phyloP scores from a whole-genome alignment of 371 early-diverging fungal genomes.

The Mucor irregularis region DNA sequence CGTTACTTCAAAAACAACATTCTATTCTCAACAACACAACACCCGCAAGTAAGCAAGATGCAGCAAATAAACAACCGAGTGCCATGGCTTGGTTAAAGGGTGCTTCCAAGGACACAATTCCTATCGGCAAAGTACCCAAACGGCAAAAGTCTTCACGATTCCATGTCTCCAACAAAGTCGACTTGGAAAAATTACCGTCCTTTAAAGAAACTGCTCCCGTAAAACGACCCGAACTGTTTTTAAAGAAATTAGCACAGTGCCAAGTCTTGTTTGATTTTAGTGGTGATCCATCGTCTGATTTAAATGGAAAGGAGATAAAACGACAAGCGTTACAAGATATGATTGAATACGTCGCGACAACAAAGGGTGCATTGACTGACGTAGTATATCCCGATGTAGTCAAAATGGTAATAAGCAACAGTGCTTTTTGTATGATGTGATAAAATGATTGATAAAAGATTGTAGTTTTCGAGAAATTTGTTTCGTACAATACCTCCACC shows the following conservation, averaged over 20 bases:
- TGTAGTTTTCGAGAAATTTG: constrained; percentile 85
- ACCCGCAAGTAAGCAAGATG: neutral
- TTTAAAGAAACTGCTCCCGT: constrained; percentile 72
- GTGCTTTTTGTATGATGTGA: neutral
- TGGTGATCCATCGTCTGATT: constrained; percentile 78
- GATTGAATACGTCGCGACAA: constrained; percentile 87
- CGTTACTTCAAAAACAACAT: constrained; percentile 4
- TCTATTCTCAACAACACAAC: neutral
- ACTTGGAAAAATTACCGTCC: constrained; percentile 72
- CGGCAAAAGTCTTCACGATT: constrained; percentile 86
- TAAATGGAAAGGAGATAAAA: constrained; percentile 94
- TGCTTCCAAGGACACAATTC: constrained; percentile 77
- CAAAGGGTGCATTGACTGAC: constrained; percentile 82
- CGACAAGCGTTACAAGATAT: constrained; percentile 86
- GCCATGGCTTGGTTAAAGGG: constrained; percentile 73
- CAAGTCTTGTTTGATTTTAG: constrained; percentile 91
- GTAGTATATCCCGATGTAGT: constrained; percentile 87
- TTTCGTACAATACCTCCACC: constrained; percentile 95
- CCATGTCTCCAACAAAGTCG: constrained; percentile 73
- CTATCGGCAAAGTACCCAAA: constrained; percentile 79
- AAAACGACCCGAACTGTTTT: constrained; percentile 78
- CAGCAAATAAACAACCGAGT: constrained; percentile 46
- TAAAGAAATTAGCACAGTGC: constrained; percentile 88
- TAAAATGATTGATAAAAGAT: neutral
- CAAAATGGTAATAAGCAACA: constrained; percentile 76